phyloP scores from a whole-genome alignment of 352 stramenopile genomes.

The Peronosclerospora sorghi region DNA sequence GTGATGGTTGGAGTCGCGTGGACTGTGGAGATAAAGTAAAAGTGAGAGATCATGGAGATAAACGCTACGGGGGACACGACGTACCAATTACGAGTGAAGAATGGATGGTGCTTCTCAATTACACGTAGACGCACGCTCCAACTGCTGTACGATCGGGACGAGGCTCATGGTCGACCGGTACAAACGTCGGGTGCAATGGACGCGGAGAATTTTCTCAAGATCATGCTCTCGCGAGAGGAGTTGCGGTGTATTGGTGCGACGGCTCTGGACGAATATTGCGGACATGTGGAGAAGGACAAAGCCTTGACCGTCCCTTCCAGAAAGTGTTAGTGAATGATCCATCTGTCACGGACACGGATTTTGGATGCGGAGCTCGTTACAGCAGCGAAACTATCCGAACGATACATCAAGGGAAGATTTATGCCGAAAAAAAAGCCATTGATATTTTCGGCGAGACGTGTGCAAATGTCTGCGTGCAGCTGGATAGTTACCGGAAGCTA shows the following conservation, averaged over 20 bases:
- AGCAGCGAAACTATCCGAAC: conserved; percentile 89
- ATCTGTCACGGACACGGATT: conserved; percentile 91
- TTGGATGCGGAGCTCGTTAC: conserved; percentile 88
- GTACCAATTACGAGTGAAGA: too few relatives aligned
- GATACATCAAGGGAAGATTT: conserved; percentile 88
- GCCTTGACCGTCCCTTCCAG: conserved; percentile 96
- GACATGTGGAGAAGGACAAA: conserved; percentile 98
- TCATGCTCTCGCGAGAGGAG: conserved; percentile 93
- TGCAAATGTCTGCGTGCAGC: conserved; percentile 84
- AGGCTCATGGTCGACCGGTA: conserved; percentile 89
- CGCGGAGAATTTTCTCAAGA: conserved; percentile 96
- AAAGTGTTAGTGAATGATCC: conserved; percentile 92
- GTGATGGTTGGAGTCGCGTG: conserved; percentile 94
- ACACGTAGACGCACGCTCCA: too few relatives aligned
- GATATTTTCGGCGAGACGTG: conserved; percentile 93
- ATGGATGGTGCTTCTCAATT: too few relatives aligned
- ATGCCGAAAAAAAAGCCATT: conserved; percentile 93
- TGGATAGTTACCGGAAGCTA: conserved; percentile 92
- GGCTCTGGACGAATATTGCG: conserved; percentile 95
- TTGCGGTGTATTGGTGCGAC: conserved; percentile 96
- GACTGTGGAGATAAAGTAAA: conserved; percentile 98
- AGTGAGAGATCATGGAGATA: conserved; percentile 89
- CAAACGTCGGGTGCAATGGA: conserved; percentile 91
- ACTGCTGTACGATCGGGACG: too few relatives aligned
- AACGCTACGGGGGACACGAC: too few relatives aligned